Conservation (phyloP, 345 rosid genomes). For the Lepidium sativum region DNA sequence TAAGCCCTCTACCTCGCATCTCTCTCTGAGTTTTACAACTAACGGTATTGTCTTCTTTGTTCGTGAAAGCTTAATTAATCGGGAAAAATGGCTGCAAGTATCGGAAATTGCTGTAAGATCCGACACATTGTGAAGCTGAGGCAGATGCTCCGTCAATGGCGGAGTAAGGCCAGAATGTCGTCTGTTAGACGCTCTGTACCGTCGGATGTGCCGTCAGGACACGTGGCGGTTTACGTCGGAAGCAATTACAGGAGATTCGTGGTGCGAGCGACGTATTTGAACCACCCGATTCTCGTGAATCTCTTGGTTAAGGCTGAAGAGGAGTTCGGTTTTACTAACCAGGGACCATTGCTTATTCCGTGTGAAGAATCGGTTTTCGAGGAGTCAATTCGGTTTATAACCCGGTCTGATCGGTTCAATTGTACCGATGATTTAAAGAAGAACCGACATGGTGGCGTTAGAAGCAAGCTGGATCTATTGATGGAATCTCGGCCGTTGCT, state of each 20-base stretch:
- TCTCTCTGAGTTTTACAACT: background rate
- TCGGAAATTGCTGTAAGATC: conserved; percentile 79
- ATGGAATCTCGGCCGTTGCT: conserved; percentile 79
- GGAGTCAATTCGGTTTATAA: conserved; percentile 58
- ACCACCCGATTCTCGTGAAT: conserved; percentile 68
- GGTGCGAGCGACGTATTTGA: conserved; percentile 75
- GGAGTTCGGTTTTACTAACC: conserved; percentile 70
- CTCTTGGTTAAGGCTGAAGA: conserved; percentile 80
- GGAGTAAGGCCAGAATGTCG: conserved; percentile 76
- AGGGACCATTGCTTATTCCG: conserved; percentile 80
- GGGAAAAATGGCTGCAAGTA: conserved; percentile 43
- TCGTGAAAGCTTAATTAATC: background rate
- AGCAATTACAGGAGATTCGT: conserved; percentile 58
- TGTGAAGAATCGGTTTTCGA: conserved; percentile 85
- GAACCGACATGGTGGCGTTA: conserved; percentile 33
- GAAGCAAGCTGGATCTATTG: conserved; percentile 43
- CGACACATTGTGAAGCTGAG: conserved; percentile 79
- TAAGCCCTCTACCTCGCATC: conserved; percentile 24
- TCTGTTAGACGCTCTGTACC: conserved; percentile 41
- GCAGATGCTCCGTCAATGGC: conserved; percentile 81
- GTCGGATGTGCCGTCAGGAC: conserved; percentile 82
- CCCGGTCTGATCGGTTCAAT: conserved; percentile 32
- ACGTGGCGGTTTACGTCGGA: conserved; percentile 83
- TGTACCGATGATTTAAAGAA: conserved; percentile 48
- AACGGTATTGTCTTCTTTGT: no score